Base-by-base conservation (phyloP, 1,284 basidiomycete genomes). In the Cryptococcus wingfieldii region DNA sequence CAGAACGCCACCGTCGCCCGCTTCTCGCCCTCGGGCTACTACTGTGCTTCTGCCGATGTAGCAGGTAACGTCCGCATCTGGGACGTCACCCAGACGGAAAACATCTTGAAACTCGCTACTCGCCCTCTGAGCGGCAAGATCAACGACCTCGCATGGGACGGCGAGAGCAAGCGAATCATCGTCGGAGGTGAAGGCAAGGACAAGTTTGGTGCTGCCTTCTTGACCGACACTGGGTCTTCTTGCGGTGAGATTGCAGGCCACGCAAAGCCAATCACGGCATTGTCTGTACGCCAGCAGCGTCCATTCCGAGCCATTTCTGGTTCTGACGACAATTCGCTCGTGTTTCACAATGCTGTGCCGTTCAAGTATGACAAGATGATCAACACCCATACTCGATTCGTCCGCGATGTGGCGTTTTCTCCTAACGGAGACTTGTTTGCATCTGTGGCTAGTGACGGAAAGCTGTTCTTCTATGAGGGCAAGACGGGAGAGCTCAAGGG, bases 111-210 rank as follows among this genome's bases (percentile, higher is more conserved):
- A 75, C 85, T 85, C 38, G 90, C 92, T 67, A 87, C 87, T 68
- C 88, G 85, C 69, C 88, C 88, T 9, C 79, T 98, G 44, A 84
- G 86, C 1, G 93, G 92, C 3, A 83, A 82, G 55, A 84, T 98
- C 67, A 94, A 93, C 67, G 96, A 98, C 77, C 82, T 98, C 5
- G 87, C 87, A 19, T 98, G 94, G 93, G 96, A 98, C 70, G 89
- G 88, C 4, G 96, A 98, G 75, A 90, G 89, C 69, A 96, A 98
- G 77, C 84, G 96, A 14, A 88, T 99, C 64, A 88, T 98, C 50
- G 92, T 88, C 16, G 95, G 93, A n/a, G 96, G 96, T 48, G 91
- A 97, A 60, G 95, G 95, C 42, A 83, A 86, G 61, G 94, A 94
- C 70, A 89, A 86, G 86, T 93, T 90, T 66, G 91, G 88, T 10